Percentiles rank a stretch among this genome's conserved stretches.
These are phyloP conservation scores for Metarhizium humberi DNA, from an alignment of 2,329 filamentous ascomycete genomes.

Conservation along the genomic window DNA sequence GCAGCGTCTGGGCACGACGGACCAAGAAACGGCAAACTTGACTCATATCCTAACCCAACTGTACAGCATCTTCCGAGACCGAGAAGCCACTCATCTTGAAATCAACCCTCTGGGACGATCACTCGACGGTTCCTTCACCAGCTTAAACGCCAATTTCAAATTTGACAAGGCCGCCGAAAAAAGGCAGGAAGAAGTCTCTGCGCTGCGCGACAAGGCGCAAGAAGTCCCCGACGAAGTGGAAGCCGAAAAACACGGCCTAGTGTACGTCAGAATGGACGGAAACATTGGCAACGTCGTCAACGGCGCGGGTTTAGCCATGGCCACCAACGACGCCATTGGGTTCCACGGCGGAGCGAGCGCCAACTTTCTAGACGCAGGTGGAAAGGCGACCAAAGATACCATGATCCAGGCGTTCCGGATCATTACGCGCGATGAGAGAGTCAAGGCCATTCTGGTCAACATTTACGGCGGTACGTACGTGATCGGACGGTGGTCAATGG, in stretches of 20 bases:
- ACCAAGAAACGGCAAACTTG: constrained; percentile 8
- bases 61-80: constrained; percentile 30
- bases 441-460: constrained; percentile 56
- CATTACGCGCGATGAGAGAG: constrained; percentile 60
- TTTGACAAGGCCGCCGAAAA: constrained; percentile 38
- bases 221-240: constrained; percentile 26
- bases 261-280: constrained; percentile 57
- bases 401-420: constrained; percentile 70
- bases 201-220: constrained; percentile 21
- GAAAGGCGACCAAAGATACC: constrained; percentile 75
- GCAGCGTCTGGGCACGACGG: not conserved
- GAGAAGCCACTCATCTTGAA: constrained; percentile 38
- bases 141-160: constrained; percentile 29
- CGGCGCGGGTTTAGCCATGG: constrained; percentile 84
- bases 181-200: constrained; percentile 31
- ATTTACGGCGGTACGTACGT: constrained; percentile 34
- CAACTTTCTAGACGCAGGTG: constrained; percentile 86
- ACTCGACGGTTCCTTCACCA: constrained; percentile 18
- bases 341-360: constrained; percentile 58
- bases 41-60: constrained; percentile 13
- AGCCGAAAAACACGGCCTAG: constrained; percentile 56
- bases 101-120: constrained; percentile 26
- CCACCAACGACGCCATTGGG: constrained; percentile 72
- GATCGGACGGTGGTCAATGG: not conserved
- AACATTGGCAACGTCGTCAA: constrained; percentile 81